Conservation (phyloP, 805 yeast genomes). For the Allodekkera sacchari region DNA sequence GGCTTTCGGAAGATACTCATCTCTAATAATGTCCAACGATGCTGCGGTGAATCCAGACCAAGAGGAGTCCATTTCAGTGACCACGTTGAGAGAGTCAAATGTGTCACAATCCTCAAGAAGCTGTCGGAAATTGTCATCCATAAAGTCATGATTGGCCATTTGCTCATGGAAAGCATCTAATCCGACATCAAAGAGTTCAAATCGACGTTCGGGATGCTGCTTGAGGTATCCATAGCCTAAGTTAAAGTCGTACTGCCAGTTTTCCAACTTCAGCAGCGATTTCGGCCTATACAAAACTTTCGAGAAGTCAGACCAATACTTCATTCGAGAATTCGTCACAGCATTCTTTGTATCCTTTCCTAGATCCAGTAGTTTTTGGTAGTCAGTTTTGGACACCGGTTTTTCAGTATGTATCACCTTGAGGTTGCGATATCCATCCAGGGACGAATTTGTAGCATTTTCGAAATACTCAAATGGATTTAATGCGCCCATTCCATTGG, state of each 20-base stretch:
- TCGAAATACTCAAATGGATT: constrained; percentile 42
- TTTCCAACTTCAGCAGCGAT: constrained; percentile 41
- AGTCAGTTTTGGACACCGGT: constrained; percentile 40
- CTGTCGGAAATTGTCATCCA: constrained; percentile 53
- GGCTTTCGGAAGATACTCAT: constrained; percentile 56
- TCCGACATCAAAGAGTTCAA: constrained; percentile 49
- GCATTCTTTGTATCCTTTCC: constrained; percentile 27
- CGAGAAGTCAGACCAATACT: constrained; percentile 77
- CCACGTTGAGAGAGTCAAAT: constrained; percentile 60
- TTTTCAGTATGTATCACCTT: constrained; percentile 23
- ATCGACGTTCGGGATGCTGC: constrained; percentile 27
- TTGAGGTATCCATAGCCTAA: constrained; percentile 15
- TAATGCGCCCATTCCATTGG: constrained; percentile 69
- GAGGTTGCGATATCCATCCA: background rate
- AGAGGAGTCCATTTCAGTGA: constrained; percentile 64
- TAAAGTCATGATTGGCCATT: constrained; percentile 31
- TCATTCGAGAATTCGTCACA: constrained; percentile 34
- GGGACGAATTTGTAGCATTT: background rate
- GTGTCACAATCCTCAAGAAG: constrained; percentile 70
- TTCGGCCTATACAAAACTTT: constrained; percentile 59
- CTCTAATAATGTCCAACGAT: constrained; percentile 47
- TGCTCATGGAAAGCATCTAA: constrained; percentile 42
- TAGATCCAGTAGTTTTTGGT: constrained; percentile 55
- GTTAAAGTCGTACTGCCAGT: constrained; percentile 50
- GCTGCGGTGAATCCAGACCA: constrained; percentile 75